These are phyloP conservation scores for Suhomyces xylopsoci DNA, from an alignment of 805 yeast species.

Conservation along the genomic window DNA sequence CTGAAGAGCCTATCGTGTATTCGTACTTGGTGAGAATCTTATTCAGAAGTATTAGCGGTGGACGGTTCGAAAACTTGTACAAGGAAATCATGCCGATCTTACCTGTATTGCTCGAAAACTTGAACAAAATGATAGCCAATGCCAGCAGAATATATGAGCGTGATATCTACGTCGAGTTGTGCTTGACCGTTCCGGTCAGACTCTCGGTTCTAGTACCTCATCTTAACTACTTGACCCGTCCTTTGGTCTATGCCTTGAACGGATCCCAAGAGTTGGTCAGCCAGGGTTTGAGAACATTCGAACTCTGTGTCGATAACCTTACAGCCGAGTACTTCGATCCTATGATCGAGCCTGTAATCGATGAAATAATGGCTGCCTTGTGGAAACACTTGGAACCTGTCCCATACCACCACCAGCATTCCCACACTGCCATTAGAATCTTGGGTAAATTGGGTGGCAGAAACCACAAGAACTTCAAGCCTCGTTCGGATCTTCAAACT, in stretches of 20 bases:
- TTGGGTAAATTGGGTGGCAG: slow-evolving; percentile 96
- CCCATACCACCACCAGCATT: slow-evolving; percentile 92
- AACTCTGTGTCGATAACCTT: slow-evolving; percentile 90
- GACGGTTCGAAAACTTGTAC: slow-evolving; percentile 88
- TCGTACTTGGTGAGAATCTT: slow-evolving; percentile 84
- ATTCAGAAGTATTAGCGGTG: slow-evolving; percentile 95
- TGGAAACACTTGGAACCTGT: slow-evolving; percentile 90
- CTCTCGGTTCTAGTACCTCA: slow-evolving; percentile 92
- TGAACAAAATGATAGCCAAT: slow-evolving; percentile 77
- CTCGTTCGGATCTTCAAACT: slow-evolving; percentile 63
- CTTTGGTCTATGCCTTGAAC: slow-evolving; percentile 84
- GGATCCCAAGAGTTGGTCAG: slow-evolving; percentile 89
- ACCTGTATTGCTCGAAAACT: slow-evolving; percentile 80
- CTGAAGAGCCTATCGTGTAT: slow-evolving; percentile 88
- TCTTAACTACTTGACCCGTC: slow-evolving; percentile 81
- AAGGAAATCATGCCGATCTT: slow-evolving; percentile 89
- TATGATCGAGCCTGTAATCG: slow-evolving; percentile 92
- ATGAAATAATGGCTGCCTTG: slow-evolving; percentile 88
- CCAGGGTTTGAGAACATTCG: slow-evolving; percentile 93
- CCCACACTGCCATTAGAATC: slow-evolving; percentile 90
- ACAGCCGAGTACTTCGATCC: slow-evolving; percentile 98
- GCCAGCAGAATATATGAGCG: slow-evolving; percentile 88
- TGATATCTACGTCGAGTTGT: slow-evolving; percentile 90
- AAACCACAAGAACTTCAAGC: slow-evolving; percentile 78
- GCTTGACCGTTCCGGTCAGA: slow-evolving; percentile 94